These are phyloP conservation scores for Silene uniflora DNA, from an alignment of 148 eudicot genomes.

Conservation along the genomic window DNA sequence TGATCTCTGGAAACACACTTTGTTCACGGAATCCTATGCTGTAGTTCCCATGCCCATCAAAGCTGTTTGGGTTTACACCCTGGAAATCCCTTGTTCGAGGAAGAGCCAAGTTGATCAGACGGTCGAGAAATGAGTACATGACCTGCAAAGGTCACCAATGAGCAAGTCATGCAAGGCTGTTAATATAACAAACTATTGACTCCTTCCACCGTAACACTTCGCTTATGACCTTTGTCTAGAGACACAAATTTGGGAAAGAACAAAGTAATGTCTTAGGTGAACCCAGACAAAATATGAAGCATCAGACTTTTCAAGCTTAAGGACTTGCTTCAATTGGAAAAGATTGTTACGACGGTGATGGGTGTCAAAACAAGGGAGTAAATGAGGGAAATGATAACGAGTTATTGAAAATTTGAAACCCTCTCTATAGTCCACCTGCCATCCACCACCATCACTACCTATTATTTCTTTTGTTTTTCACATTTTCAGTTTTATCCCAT, in stretches of 20 bases:
- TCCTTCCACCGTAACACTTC: not conserved
- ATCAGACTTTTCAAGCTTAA: not conserved
- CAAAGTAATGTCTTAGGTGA: not conserved
- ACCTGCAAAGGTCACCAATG: slow-evolving; percentile 37
- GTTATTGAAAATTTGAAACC: no score
- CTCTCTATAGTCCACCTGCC: no score
- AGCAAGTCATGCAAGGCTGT: not conserved
- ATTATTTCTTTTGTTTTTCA: no score
- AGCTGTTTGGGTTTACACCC: slow-evolving; percentile 88
- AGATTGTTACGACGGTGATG: not conserved
- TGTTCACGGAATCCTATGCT: slow-evolving; percentile 83
- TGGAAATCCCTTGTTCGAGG: slow-evolving; percentile 92
- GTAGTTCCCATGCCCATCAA: slow-evolving; percentile 93
- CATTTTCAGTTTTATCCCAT: no score
- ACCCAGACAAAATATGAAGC: not conserved
- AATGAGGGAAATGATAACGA: no score
- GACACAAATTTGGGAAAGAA: not conserved
- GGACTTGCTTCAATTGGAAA: not conserved
- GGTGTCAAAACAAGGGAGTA: no score
- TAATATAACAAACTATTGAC: not conserved
- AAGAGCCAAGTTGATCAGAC: slow-evolving; percentile 86
- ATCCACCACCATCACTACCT: no score
- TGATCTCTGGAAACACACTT: slow-evolving; percentile 83
- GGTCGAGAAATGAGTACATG: slow-evolving; percentile 90
- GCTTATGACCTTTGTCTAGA: not conserved